Percentiles rank a stretch among this genome's conserved stretches.
These are phyloP conservation scores for Coemansia reversa DNA, from an alignment of 192 early-diverging fungal species.

Conservation along the genomic window DNA sequence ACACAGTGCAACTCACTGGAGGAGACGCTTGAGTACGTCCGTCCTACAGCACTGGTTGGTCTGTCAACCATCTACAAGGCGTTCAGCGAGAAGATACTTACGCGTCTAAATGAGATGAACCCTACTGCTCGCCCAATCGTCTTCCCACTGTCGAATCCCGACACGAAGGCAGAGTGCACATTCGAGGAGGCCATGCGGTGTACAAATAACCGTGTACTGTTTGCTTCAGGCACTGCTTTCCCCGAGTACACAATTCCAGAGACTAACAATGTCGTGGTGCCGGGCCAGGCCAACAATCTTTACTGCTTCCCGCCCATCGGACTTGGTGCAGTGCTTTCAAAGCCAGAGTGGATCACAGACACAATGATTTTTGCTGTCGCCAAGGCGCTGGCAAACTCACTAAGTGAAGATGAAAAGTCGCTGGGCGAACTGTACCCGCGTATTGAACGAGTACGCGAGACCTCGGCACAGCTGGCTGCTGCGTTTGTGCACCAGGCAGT, in stretches of 20 bases:
- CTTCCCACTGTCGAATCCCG: constrained; percentile 88
- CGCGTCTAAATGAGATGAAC: constrained; percentile 74
- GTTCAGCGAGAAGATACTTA: constrained; percentile 70
- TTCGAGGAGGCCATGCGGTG: constrained; percentile 83
- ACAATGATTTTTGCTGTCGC: constrained; percentile 81
- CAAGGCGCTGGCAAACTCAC: constrained; percentile 70
- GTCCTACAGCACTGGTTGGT: constrained; percentile 87
- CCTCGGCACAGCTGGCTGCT: constrained; percentile 69
- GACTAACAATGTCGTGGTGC: constrained; percentile 49
- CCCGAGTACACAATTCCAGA: constrained; percentile 67
- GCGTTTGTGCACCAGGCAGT: constrained; percentile 64
- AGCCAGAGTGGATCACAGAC: constrained; percentile 71
- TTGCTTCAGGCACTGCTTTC: constrained; percentile 91
- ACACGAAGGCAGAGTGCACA: constrained; percentile 88
- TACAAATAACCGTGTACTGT: constrained; percentile 81
- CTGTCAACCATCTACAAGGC: constrained; percentile 74
- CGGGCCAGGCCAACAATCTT: constrained; percentile 93
- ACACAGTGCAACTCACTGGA: constrained; percentile 67
- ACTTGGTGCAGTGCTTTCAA: constrained; percentile 77
- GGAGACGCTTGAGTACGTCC: constrained; percentile 78
- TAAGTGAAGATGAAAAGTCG: constrained; percentile 63
- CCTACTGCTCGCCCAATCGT: constrained; percentile 67
- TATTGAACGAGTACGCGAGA: constrained; percentile 63
- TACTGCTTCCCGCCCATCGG: constrained; percentile 97
- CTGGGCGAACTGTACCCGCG: constrained; percentile 63